Percentiles rank a stretch among this genome's conserved stretches.
These are phyloP conservation scores for Periglandula ipomoeae DNA, from an alignment of 2,329 filamentous ascomycete species.

Conservation along the genomic window DNA sequence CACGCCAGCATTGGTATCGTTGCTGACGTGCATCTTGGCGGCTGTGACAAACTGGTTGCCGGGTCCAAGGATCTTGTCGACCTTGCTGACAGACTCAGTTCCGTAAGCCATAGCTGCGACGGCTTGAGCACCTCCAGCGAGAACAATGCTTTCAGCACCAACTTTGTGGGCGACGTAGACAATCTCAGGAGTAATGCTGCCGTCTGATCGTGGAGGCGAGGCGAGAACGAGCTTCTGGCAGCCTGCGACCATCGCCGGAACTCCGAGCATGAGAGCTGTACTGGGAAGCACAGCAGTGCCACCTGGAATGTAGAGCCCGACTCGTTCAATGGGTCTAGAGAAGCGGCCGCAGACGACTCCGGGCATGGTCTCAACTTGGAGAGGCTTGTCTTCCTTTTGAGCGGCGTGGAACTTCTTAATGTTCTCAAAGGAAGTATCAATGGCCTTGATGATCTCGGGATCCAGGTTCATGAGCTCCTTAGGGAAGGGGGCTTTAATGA, in stretches of 20 bases:
- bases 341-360: slow-evolving; percentile 93
- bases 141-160: slow-evolving; percentile 88
- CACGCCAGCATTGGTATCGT: slow-evolving; percentile 91
- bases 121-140: slow-evolving; percentile 91
- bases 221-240: slow-evolving; percentile 93
- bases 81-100: slow-evolving; percentile 87
- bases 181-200: slow-evolving; percentile 89
- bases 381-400: slow-evolving; percentile 72
- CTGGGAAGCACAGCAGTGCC: slow-evolving; percentile 96
- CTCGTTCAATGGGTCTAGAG: slow-evolving; percentile 81
- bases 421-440: slow-evolving; percentile 89
- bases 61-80: slow-evolving; percentile 96
- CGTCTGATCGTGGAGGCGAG: slow-evolving; percentile 81
- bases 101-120: slow-evolving; percentile 96
- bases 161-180: slow-evolving; percentile 97
- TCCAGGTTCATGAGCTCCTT: slow-evolving; percentile 75
- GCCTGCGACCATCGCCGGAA: slow-evolving; percentile 93
- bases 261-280: slow-evolving; percentile 94
- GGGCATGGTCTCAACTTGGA: slow-evolving; percentile 94
- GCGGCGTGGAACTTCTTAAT: slow-evolving; percentile 90
- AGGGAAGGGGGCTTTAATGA: slow-evolving; percentile 84
- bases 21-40: slow-evolving; percentile 96
- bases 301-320: slow-evolving; percentile 93
- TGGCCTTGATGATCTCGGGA: slow-evolving; percentile 79
- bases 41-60: slow-evolving; percentile 98